These are phyloP conservation scores for Teunomyces funiuensis DNA, from an alignment of 805 yeast genomes.

Conservation along the genomic window DNA sequence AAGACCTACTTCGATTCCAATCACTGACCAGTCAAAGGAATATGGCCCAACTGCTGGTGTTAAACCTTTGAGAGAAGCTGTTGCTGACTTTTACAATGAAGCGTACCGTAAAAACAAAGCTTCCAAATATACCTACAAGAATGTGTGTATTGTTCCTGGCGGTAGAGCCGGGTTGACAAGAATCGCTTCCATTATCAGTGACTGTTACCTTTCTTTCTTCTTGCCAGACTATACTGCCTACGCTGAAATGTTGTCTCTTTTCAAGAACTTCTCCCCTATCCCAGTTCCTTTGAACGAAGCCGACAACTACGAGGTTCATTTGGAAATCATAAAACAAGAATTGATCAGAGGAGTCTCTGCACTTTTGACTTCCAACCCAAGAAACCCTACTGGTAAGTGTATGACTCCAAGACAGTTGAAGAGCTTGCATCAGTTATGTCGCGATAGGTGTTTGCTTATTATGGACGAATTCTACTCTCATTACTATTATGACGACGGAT, in stretches of 20 bases:
- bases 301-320: slow-evolving; percentile 56
- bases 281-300: slow-evolving; percentile 60
- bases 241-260: slow-evolving; percentile 62
- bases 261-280: slow-evolving; percentile 61
- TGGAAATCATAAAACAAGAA: slow-evolving; percentile 52
- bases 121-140: slow-evolving; percentile 59
- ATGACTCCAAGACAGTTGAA: slow-evolving; percentile 48
- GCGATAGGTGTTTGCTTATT: slow-evolving; percentile 53
- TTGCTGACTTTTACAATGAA: slow-evolving; percentile 55
- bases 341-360: slow-evolving; percentile 59
- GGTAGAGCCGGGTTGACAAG: slow-evolving; percentile 64
- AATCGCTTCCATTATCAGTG: slow-evolving; percentile 59
- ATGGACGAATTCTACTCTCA: slow-evolving; percentile 67
- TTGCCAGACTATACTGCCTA: slow-evolving; percentile 65
- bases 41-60: slow-evolving; percentile 63
- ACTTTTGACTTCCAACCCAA: slow-evolving; percentile 56
- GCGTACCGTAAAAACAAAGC: slow-evolving; percentile 48
- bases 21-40: slow-evolving; percentile 51
- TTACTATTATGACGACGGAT: slow-evolving; percentile 54
- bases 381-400: slow-evolving; percentile 62
- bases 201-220: slow-evolving; percentile 59
- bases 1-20: slow-evolving; percentile 48
- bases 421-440: slow-evolving; percentile 52
- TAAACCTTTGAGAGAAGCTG: slow-evolving; percentile 53
- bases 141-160: slow-evolving; percentile 64